phyloP scores from a whole-genome alignment of 1,139 yeast genomes.

The Kluyveromyces sp. region DNA sequence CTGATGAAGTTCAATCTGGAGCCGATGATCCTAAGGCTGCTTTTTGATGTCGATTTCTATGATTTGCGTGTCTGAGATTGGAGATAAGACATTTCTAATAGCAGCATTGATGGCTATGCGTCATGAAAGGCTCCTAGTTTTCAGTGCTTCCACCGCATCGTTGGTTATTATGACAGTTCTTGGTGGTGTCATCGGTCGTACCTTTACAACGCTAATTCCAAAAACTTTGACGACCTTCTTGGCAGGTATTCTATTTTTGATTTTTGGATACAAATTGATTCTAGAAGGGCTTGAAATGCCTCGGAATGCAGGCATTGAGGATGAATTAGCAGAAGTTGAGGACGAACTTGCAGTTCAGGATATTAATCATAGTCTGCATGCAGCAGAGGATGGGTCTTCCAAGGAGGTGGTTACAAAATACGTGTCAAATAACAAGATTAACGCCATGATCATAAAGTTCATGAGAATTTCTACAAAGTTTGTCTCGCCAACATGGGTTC shows the following conservation, averaged over 20 bases:
- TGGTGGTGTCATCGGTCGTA: slow-evolving; percentile 87
- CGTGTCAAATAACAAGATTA: slow-evolving; percentile 6
- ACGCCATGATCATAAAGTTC: slow-evolving; percentile 19
- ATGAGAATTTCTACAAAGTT: slow-evolving; percentile 52
- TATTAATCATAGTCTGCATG: slow-evolving; percentile 43
- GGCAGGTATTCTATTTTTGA: slow-evolving; percentile 73
- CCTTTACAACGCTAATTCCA: slow-evolving; percentile 78
- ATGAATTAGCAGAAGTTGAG: slow-evolving; percentile 94
- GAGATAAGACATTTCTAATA: slow-evolving; percentile 92
- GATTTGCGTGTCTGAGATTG: slow-evolving; percentile 91
- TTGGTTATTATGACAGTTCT: slow-evolving; percentile 83
- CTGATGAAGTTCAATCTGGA: slow-evolving; percentile 5
- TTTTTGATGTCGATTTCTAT: slow-evolving; percentile 62
- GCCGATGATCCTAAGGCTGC: slow-evolving; percentile 28
- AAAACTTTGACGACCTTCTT: slow-evolving; percentile 70
- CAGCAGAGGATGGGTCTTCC: slow-evolving; percentile 48
- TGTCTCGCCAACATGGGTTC: slow-evolving; percentile 87
- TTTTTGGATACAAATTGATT: slow-evolving; percentile 73
- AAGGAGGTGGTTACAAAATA: slow-evolving; percentile 9
- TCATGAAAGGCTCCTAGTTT: slow-evolving; percentile 72
- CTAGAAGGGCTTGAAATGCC: slow-evolving; percentile 81
- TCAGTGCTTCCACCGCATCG: slow-evolving; percentile 82
- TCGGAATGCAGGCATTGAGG: slow-evolving; percentile 77
- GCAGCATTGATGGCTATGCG: slow-evolving; percentile 99
- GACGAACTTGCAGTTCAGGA: slow-evolving; percentile 74